Evolutionary conservation across 345 rosid genomes (phyloP).

Genomic region (Sonneratia caseolaris): DNA sequence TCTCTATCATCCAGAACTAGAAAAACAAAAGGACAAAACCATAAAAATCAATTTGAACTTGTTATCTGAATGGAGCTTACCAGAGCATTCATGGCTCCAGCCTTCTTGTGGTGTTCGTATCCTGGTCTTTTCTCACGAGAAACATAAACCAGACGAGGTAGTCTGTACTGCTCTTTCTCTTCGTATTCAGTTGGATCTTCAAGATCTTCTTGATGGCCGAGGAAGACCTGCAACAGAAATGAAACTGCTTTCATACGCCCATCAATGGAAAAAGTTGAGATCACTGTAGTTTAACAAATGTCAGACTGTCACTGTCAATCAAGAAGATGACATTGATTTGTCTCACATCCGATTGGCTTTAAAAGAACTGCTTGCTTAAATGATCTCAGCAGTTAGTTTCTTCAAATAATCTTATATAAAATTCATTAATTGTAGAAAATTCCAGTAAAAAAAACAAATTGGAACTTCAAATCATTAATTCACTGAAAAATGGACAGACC

Average conservation of each 20-base stretch:
- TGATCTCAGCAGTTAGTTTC: too few species aligned
- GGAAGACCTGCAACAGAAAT: constrained; percentile 57
- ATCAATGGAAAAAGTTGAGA: too few species aligned
- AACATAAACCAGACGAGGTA: constrained; percentile 87
- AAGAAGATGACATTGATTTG: too few species aligned
- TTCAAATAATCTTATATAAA: too few species aligned
- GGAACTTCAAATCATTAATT: not conserved
- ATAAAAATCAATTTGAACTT: not conserved
- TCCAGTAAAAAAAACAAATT: not conserved
- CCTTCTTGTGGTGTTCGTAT: constrained; percentile 96
- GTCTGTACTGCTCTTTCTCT: constrained; percentile 5
- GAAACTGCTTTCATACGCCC: not conserved
- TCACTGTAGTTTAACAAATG: not conserved
- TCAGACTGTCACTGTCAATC: not conserved
- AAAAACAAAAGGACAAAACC: not conserved
- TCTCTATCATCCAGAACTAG: not conserved
- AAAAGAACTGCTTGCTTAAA: too few species aligned
- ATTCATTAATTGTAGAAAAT: too few species aligned
- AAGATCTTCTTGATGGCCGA: constrained; percentile 68
- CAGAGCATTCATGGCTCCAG: constrained; percentile 97
- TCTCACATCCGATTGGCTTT: too few species aligned
- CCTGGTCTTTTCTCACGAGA: constrained; percentile 99
- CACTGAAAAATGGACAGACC: constrained; percentile 33
- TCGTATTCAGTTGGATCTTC: constrained; percentile 67
- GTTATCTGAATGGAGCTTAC: constrained; percentile 21